Base-by-base conservation (phyloP, 768 basidiomycete species). In the Termitomyces sp. region DNA sequence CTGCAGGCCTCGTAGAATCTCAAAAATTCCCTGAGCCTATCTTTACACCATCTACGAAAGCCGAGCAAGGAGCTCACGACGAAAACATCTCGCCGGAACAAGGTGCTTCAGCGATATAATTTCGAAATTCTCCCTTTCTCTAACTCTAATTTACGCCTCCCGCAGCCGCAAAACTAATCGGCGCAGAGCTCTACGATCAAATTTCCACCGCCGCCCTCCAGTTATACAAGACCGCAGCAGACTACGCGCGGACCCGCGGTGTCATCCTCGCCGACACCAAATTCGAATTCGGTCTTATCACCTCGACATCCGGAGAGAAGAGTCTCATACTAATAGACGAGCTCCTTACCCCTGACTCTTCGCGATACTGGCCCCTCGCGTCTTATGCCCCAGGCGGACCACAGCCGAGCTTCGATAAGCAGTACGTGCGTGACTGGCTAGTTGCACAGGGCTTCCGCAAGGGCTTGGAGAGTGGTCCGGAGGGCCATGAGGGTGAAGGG, bases 201-300 rank as follows among this genome's bases (percentile, higher is more conserved):
- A 75, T 95, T 49, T 84, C 87, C n/a, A 58, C 68, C 16, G 75
- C 77, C 1, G 80, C 92, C 1, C 63, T 95, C 5, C 72, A 78
- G 57, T 74, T 94, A 1, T 94, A 93, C 76, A 77, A 76, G 40
- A 78, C 83, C 40, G 95, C 95, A 2, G 85, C 92, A 0, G 81
- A 76, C 27, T 83, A 92, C 65, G 91, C 93, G 9, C 73, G 77
- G 27, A 77, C 81, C 6, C 81, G 85, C 5, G 95, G 93, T 17
- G 78, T 98, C 56, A 97, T 98, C 65, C 86, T 99, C 43, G 97
- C 95, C 23, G 96, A 99, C 71, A 98, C 95, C 40, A 99, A 99
- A 70, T 98, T 98, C 71, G 97, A 98, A 74, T 99, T 99, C 66
- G 97, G 97, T 5, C 82, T 98, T 43, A 66, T 94, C 47, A 77